A percentile compares a stretch with the other conserved stretches of the same genome.
Conservation (phyloP, 179 eudicot genomes). For the Beta macrorhiza region DNA sequence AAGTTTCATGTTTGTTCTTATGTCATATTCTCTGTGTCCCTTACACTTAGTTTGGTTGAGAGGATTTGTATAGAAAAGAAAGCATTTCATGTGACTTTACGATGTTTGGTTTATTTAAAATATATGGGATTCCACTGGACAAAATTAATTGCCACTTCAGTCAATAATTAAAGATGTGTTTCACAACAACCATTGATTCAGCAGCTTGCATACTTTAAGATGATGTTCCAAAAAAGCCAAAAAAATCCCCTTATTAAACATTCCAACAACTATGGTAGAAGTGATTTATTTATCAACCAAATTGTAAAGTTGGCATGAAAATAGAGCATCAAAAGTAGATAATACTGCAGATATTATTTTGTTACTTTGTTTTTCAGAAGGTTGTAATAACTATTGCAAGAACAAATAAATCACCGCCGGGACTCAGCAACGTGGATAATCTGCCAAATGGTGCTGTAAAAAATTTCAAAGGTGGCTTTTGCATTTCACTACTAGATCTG, state of each 20-base stretch:
- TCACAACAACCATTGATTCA: neutral
- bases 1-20: no score
- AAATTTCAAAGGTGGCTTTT: conserved; percentile 19
- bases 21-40: no score
- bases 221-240: neutral
- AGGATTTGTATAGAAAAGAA: no score
- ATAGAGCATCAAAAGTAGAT: neutral
- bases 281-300: conserved; percentile 8
- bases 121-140: conserved; percentile 36
- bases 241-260: neutral
- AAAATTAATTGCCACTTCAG: conserved; percentile 15
- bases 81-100: no score
- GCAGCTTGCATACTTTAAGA: neutral
- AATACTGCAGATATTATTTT: neutral
- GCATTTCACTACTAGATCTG: conserved; percentile 18
- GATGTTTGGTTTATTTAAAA: no score
- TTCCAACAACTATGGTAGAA: neutral
- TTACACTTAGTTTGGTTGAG: no score
- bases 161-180: conserved; percentile 9
- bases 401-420: neutral
- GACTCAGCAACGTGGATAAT: conserved; percentile 21
- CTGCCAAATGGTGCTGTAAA: conserved; percentile 26
- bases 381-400: neutral
- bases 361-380: neutral
- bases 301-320: neutral